Evolutionary conservation across 371 early-diverging fungal genomes (phyloP), one percentile per base, ranked within the genome.

Genomic region (Globomyces sp.): DNA sequence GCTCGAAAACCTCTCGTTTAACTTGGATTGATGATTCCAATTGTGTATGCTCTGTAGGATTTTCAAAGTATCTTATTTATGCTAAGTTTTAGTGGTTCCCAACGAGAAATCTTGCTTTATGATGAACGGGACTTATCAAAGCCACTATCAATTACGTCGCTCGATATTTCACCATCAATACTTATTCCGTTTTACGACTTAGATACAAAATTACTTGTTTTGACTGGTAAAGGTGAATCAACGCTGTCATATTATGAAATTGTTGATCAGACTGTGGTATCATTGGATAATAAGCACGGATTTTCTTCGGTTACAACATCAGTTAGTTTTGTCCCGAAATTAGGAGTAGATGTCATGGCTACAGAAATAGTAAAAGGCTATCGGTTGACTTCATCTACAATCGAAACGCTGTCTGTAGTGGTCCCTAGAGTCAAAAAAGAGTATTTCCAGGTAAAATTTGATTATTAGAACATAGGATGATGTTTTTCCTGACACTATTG

Each of bases 81-180:
- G 24, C 24, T 4, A 24, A 8, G 34, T 24, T 2, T 8, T 8
- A 51, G 52, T 57, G 66, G 57, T 3, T 51, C 37, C 65, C 85
- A 83, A 69, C 88, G 92, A 5, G 90, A 91, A 68, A 72, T 92
- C 34, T 46, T 82, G 50, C 39, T 92, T 24, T 89, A 80, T 63
- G 74, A 85, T 43, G 68, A 74, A 0, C 65, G 69, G 2, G 71
- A 85, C 37, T 68, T 88, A 37, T 39, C 79, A 9, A 68, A 69
- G 37, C 80, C 82, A 0, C 47, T 82, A 40, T 67, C 68, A 4
- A 79, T 64, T 6, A 77, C 76, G 10, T 64, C 69, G 1, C 80
- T 92, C 58, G 94, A 91, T 58, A 79, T 85, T 4, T 89, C 90
- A 0, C 92, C 95, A 0, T 87, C 90, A 13, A 70, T 90, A 3